Conservation (phyloP, 2,329 filamentous ascomycete species). For the Colletotrichum eleusines region DNA sequence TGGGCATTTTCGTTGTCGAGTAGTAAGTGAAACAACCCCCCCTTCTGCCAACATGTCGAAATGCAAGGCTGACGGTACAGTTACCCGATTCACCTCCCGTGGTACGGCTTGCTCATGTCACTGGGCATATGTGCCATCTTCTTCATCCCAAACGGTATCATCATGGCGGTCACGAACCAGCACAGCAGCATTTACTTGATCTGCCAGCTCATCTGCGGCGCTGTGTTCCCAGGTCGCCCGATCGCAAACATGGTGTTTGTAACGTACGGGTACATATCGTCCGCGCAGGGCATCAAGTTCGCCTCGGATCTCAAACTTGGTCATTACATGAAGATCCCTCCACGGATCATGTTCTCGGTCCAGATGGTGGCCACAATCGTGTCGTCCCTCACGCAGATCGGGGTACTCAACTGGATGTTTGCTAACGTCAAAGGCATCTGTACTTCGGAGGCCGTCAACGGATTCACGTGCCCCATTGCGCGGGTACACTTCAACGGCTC, state of each 20-base stretch:
- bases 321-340: conserved; percentile 90
- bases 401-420: conserved; percentile 93
- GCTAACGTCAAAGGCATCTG: conserved; percentile 81
- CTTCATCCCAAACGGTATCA: conserved; percentile 91
- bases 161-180: conserved; percentile 93
- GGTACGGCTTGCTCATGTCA: conserved; percentile 86
- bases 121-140: conserved; percentile 82
- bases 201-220: conserved; percentile 86
- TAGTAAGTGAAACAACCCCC: conserved; percentile 67
- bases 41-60: conserved; percentile 8
- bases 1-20: conserved; percentile 87
- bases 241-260: conserved; percentile 96
- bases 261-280: conserved; percentile 91
- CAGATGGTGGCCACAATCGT: conserved; percentile 82
- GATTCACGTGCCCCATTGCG: conserved; percentile 89
- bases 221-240: conserved; percentile 84
- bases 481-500: conserved; percentile 91
- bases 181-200: conserved; percentile 89
- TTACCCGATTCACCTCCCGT: conserved; percentile 85
- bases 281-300: conserved; percentile 90
- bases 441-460: conserved; percentile 83
- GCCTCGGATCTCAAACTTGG: conserved; percentile 88
- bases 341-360: conserved; percentile 81
- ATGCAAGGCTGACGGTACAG: conserved; percentile 53
- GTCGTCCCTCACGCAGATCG: conserved; percentile 84